Percentiles rank a stretch among this genome's conserved stretches.
Conservation (phyloP, 2,329 filamentous ascomycete genomes). For the Diaporthe destruens region DNA sequence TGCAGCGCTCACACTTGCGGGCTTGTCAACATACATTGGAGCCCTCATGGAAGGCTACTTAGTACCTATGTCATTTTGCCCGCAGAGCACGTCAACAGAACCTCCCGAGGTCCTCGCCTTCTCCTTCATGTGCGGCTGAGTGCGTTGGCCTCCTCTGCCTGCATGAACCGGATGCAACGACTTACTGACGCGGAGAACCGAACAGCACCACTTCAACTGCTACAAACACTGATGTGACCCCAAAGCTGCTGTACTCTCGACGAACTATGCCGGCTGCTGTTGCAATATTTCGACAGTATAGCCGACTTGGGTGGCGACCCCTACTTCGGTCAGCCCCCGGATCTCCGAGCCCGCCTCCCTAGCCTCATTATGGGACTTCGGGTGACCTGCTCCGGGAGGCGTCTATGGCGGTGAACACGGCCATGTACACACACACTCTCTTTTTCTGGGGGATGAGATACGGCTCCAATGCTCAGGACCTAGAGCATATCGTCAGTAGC, state of each 20-base stretch:
- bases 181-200: not conserved
- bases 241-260: not conserved
- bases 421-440: not conserved
- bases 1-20: too few species aligned
- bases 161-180: constrained; percentile 25
- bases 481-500: not conserved
- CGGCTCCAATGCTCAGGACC: not conserved
- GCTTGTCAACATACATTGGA: not conserved
- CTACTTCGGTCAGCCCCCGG: not conserved
- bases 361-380: not conserved
- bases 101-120: not conserved
- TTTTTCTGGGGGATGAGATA: not conserved
- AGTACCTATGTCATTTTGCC: not conserved
- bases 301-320: not conserved
- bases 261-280: not conserved
- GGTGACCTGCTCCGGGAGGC: not conserved
- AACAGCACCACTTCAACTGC: not conserved
- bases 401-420: not conserved
- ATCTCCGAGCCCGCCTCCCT: not conserved
- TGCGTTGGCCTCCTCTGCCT: constrained; percentile 4
- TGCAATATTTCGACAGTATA: not conserved
- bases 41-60: not conserved
- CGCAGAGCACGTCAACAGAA: not conserved
- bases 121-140: not conserved
- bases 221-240: not conserved